These are phyloP conservation scores for Glebionis coronaria DNA, from an alignment of 129 eudicot species.

Conservation along the genomic window DNA sequence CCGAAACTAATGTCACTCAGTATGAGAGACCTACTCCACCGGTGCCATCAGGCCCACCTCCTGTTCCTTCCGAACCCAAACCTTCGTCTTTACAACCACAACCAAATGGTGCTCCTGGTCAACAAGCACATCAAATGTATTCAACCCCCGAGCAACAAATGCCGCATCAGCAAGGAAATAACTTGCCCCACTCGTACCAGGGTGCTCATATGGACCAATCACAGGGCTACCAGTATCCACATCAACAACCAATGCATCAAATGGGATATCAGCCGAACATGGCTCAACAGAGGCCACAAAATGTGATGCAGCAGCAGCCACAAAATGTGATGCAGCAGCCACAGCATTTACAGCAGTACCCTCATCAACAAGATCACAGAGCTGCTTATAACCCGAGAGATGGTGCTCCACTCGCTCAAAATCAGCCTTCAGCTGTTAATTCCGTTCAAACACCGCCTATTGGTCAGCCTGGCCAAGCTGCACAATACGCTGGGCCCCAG, in stretches of 20 bases:
- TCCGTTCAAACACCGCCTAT: conserved; percentile 4
- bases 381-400: conserved; percentile 36
- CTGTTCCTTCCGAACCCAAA: conserved; percentile 51
- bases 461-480: conserved; percentile 43
- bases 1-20: conserved; percentile 86
- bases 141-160: conserved; percentile 38
- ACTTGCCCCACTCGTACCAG: conserved; percentile 45
- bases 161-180: conserved; percentile 38
- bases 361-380: conserved; percentile 52
- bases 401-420: conserved; percentile 36
- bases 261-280: conserved; percentile 57
- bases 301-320: conserved; percentile 21
- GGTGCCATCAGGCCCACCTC: conserved; percentile 60
- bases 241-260: conserved; percentile 63
- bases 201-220: conserved; percentile 43
- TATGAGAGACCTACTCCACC: conserved; percentile 86
- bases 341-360: conserved; percentile 47
- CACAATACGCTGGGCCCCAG: conserved; percentile 48
- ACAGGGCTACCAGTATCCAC: conserved; percentile 51
- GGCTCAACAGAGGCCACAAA: conserved; percentile 51
- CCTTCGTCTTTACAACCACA: conserved; percentile 42
- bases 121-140: conserved; percentile 45
- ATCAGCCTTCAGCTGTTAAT: conserved; percentile 29
- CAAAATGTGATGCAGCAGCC: conserved; percentile 18
- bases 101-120: conserved; percentile 43